phyloP scores from a whole-genome alignment of 192 early-diverging fungal species.

The Glomus cerebriforme region DNA sequence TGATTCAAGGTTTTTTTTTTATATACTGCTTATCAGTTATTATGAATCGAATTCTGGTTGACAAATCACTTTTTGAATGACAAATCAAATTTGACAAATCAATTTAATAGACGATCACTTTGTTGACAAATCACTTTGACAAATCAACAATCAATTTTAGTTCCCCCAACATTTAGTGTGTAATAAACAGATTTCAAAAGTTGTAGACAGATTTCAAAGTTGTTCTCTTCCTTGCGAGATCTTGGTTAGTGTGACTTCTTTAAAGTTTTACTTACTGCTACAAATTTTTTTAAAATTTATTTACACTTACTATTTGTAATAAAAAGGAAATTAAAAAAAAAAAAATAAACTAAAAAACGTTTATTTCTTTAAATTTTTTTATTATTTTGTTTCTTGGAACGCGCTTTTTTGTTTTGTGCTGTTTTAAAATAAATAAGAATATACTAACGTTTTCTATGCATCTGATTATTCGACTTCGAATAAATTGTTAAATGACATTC shows the following conservation, averaged over 20 bases:
- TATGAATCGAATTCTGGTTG: background rate
- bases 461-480: background rate
- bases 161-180: background rate
- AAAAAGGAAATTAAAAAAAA: background rate
- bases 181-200: background rate
- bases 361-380: conserved; percentile 13
- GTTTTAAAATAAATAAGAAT: background rate
- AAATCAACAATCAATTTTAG: background rate
- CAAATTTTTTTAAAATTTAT: background rate
- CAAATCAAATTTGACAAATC: background rate
- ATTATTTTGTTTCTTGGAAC: background rate
- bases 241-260: background rate
- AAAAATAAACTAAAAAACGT: conserved; percentile 14
- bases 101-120: background rate
- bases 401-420: background rate
- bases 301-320: background rate
- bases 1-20: too few species aligned
- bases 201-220: background rate
- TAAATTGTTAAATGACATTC: background rate
- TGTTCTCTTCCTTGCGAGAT: background rate
- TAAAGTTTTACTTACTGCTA: too few species aligned
- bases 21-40: too few species aligned
- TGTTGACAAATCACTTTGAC: background rate
- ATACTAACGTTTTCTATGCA: background rate
- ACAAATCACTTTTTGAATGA: background rate